Base-by-base conservation (phyloP, 2,329 filamentous ascomycete genomes). In the Aschersonia sp. region DNA sequence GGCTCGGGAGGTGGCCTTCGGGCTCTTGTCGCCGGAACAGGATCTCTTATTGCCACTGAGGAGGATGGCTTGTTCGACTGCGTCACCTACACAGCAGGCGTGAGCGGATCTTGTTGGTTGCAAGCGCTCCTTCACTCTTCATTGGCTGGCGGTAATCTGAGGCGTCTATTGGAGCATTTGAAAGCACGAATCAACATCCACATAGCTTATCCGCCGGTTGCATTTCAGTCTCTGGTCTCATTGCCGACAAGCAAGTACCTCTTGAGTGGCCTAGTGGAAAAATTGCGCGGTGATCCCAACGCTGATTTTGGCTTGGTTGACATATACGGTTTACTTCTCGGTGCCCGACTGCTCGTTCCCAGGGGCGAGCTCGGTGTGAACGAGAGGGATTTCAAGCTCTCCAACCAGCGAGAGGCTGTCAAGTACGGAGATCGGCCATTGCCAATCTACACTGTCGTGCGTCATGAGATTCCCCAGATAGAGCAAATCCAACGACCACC, bases 31-130 rank as follows among this genome's bases (percentile, higher is more conserved):
- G 89, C 92, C 2, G 89, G 90, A 4, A 82, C 88, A 0, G 89
- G 90, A 0, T 96, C 89, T 0, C 82, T 94, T 51, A 71, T 92
- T 8, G 89, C 88, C 4, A 76, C 87, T 0, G 79, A 87, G 50
- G 85, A 96, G 60, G 84, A 85, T 49, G 92, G 92, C 0, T 70
- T 98, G 0, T 94, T 95, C 61, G 89, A 96, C 64, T 97, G 92
- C 60, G 76, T 87, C 9, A 97, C 89, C 1, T 98, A 98, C 59
- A 94, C 88, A 0, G 87, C 90, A 5, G 92, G 92, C 1, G 92
- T 98, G 45, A 96, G 88, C 60, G 92, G 92, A 0, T 94, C 86
- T 53, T 97, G 92, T 63, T 98, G 92, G 92, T 73, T 97, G 5
- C 90, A 97, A 62, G 74, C 85, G 0, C 72, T 98, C 4, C 95